Base-by-base conservation (phyloP, 78 protist species). In the Dictyostelium brefeldianum region DNA sequence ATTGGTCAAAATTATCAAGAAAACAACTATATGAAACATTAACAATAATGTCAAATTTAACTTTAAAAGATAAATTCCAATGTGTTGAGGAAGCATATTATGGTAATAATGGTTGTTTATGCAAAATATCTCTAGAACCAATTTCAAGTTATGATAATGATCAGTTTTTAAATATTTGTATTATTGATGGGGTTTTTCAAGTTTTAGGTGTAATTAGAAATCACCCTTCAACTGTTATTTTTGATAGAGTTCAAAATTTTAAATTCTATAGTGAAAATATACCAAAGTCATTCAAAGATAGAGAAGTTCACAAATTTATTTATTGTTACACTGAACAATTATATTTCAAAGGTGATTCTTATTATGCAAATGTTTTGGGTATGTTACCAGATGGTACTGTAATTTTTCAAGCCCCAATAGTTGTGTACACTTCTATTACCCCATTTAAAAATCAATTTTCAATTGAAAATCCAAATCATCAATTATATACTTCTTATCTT, bases 381-480 rank as follows among this genome's bases (percentile, higher is more conserved):
- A 18, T 36, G 6, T 36, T 69, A 18, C 54, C 46, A 18, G 78
- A 69, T 69, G 78, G 78, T 69, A 69, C 78, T 17, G 5, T 69
- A 17, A 14, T 69, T 36, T 69, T 69, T 25, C 15, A 69, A 17
- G 4, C 50, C 5, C 78, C 50, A 25, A 27, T 17, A 25, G 46
- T 71, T 43, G 18, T 36, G 18, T 71, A 3, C n/a, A 14, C 53
- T 41, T 5, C 54, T 14, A 18, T 71, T 43, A 17, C 79, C 27
- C 54, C 71, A 46, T 36, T 36, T 1, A 67, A 14, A 29, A 48
- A 25, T 17, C 9, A 75, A 20, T 7, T 64, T 9, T 64, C 54
- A 12, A 75, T 75, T 48, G 46, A 75, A 75, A 31, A 75, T 75
- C 81, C 81, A n/a, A 11, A 75, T 25, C 41, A 75, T 48, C 54